These are phyloP conservation scores for Lipomyces spencermartinsiae DNA, from an alignment of 805 yeast genomes.

Conservation along the genomic window DNA sequence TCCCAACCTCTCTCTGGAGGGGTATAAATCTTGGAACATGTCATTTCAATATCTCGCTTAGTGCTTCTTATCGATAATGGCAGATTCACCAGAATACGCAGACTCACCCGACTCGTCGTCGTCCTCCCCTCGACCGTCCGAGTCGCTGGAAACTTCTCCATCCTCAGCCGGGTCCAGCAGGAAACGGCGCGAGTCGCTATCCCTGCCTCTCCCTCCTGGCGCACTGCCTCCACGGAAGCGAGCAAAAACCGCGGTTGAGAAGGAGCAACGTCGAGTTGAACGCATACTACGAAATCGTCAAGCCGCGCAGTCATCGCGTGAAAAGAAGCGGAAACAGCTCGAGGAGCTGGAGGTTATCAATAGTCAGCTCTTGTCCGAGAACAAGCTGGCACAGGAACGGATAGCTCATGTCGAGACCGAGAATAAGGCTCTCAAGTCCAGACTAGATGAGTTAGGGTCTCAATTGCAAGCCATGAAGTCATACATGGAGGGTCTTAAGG, in stretches of 20 bases:
- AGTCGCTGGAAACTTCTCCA: not conserved
- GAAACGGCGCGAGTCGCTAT: constrained; percentile 45
- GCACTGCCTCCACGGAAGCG: constrained; percentile 92
- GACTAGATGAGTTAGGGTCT: constrained; percentile 23
- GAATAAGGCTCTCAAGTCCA: constrained; percentile 22
- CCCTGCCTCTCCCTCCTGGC: constrained; percentile 48
- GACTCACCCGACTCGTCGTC: constrained; percentile 1
- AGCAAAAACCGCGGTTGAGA: constrained; percentile 95
- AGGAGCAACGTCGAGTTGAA: constrained; percentile 94
- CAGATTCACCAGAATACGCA: constrained; percentile 15
- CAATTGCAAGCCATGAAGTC: constrained; percentile 15
- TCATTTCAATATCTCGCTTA: constrained; percentile 8
- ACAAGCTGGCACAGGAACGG: constrained; percentile 20
- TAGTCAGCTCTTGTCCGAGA: constrained; percentile 23
- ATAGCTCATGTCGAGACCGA: constrained; percentile 31
- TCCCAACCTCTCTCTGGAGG: not conserved
- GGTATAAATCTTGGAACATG: constrained; percentile 1
- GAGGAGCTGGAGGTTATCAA: constrained; percentile 68
- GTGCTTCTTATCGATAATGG: constrained; percentile 1
- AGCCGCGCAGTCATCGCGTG: constrained; percentile 97
- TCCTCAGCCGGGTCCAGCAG: constrained; percentile 4
- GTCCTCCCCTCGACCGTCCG: not conserved
- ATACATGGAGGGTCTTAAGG: constrained; percentile 8
- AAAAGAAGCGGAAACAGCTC: constrained; percentile 91
- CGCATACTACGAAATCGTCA: constrained; percentile 90